Conservation (phyloP, 1,284 basidiomycete species). For the Peniophora sp. region DNA sequence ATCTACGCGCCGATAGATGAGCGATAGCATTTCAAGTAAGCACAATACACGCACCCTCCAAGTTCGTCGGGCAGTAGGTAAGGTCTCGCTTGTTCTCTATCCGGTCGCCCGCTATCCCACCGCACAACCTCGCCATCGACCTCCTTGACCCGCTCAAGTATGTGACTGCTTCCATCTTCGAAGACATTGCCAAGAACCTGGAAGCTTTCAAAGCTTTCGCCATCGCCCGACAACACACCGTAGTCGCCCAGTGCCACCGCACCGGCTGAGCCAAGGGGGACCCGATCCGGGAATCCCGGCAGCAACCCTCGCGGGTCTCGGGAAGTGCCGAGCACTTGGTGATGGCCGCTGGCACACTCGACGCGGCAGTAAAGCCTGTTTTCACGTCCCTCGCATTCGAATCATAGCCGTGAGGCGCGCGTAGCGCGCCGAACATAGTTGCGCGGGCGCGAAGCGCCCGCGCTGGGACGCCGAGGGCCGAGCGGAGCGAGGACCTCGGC, state of each 20-base stretch:
- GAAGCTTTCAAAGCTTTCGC: constrained; percentile 27
- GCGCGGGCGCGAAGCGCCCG: too few relatives aligned
- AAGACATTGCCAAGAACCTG: constrained; percentile 33
- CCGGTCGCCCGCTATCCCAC: constrained; percentile 13
- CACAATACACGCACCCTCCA: constrained; percentile 26
- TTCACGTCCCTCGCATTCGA: too few relatives aligned
- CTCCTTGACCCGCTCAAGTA: constrained; percentile 23
- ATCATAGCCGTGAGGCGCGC: too few relatives aligned
- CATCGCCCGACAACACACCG: constrained; percentile 32
- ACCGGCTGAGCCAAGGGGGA: constrained; percentile 31
- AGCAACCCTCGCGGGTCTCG: too few relatives aligned
- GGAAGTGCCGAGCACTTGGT: too few relatives aligned
- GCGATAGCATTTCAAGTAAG: neutral
- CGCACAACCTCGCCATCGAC: constrained; percentile 28
- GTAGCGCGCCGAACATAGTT: too few relatives aligned
- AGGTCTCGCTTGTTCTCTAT: constrained; percentile 16
- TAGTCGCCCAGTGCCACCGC: constrained; percentile 37
- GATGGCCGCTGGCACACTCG: too few relatives aligned
- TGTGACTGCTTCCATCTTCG: constrained; percentile 24
- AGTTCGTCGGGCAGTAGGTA: constrained; percentile 23
- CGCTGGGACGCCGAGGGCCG: too few relatives aligned
- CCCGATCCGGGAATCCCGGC: too few relatives aligned
- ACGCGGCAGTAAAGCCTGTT: too few relatives aligned
- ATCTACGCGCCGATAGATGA: constrained; percentile 23
- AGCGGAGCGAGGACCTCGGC: too few relatives aligned